A percentile compares a stretch with the other conserved stretches of the same genome.
Evolutionary conservation across 805 yeast genomes (phyloP).

Genomic region (Candida ficus): DNA sequence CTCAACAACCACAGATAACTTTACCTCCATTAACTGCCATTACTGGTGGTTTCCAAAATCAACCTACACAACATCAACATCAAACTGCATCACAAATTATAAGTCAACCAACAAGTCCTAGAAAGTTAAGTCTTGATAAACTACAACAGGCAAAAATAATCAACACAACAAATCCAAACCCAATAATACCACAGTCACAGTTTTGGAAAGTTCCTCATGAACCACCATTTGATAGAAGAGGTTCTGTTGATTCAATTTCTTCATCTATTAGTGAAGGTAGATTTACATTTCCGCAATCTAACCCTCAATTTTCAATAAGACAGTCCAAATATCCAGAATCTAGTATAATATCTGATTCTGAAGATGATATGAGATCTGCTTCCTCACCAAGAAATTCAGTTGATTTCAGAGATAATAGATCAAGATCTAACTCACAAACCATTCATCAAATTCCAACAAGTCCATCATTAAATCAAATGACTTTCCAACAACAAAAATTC

Average conservation of each 20-base stretch:
- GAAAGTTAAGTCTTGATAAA: slow-evolving; percentile 4
- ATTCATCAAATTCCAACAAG: slow-evolving; percentile 2
- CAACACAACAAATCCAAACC: slow-evolving; percentile 2
- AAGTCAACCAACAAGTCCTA: slow-evolving; percentile 7
- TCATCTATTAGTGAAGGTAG: slow-evolving; percentile 18
- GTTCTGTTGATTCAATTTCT: slow-evolving; percentile 22
- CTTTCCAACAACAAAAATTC: no score
- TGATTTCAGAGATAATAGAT: slow-evolving; percentile 13
- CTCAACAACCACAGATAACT: slow-evolving; percentile 6
- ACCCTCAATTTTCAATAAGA: slow-evolving; percentile 7
- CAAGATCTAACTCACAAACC: slow-evolving; percentile 19
- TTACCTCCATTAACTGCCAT: slow-evolving; percentile 11
- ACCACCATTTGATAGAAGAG: slow-evolving; percentile 23
- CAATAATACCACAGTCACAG: slow-evolving; percentile 19
- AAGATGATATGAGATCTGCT: slow-evolving; percentile 19
- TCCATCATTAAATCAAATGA: slow-evolving; percentile 13
- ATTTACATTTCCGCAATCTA: slow-evolving; percentile 5
- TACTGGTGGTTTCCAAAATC: slow-evolving; percentile 5
- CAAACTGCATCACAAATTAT: slow-evolving; percentile 5
- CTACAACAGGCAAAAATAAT: not conserved
- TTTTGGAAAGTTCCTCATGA: slow-evolving; percentile 28
- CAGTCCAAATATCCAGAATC: slow-evolving; percentile 17
- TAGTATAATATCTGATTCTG: slow-evolving; percentile 23
- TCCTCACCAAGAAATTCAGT: slow-evolving; percentile 20
- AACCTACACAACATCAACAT: slow-evolving; percentile 3